phyloP scores from a whole-genome alignment of 176 grass and related monocot genomes.

The Triticum aestivum region IWGSC_CS_RefSeq_v2.1 NC_057812.1:723653006-723653505 shows the following conservation, averaged over 20 bases:
- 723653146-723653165: not conserved
- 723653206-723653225: not conserved
- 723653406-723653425: not conserved
- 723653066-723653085: not conserved
- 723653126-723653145: not conserved
- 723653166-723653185: no score
- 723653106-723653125: not conserved
- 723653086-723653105: not conserved
- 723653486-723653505: not conserved
- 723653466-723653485: not conserved
- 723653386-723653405: not conserved
- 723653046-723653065: not conserved
- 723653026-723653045: not conserved
- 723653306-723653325: not conserved
- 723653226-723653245: not conserved
- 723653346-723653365: no score
- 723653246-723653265: not conserved
- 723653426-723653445: not conserved
- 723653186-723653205: not conserved
- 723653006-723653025: not conserved
- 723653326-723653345: not conserved
- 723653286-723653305: not conserved
- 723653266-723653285: not conserved
- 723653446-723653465: not conserved
- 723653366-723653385: not conserved